A percentile compares a stretch with the other conserved stretches of the same genome.
Evolutionary conservation across 2,329 filamentous ascomycete species (phyloP).

Genomic region (Fusarium sp.): DNA sequence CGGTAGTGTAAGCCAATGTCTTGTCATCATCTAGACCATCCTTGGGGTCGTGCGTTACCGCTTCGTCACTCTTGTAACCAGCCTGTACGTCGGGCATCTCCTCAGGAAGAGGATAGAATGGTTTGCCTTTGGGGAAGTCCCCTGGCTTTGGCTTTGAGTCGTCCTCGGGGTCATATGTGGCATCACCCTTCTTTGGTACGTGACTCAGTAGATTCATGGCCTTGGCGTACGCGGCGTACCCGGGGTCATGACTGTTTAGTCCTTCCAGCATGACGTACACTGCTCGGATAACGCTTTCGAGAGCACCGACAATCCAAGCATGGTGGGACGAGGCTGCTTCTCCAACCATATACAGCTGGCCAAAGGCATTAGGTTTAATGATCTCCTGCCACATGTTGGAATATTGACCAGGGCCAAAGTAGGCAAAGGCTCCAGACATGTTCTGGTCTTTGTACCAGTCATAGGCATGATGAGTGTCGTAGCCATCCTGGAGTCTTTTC

Average conservation of each 20-base stretch:
- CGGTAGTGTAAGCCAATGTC: too few species aligned
- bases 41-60: too few species aligned
- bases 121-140: neutral
- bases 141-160: too few species aligned
- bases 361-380: conserved; percentile 41
- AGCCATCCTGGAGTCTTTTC: too few species aligned
- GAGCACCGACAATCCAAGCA: conserved; percentile 41
- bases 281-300: conserved; percentile 41
- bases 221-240: too few species aligned
- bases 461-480: conserved; percentile 31
- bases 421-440: conserved; percentile 43
- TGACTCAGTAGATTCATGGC: too few species aligned
- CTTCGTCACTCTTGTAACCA: too few species aligned
- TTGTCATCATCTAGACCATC: too few species aligned
- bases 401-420: conserved; percentile 38
- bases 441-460: conserved; percentile 43
- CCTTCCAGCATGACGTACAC: conserved; percentile 32
- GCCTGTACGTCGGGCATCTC: too few species aligned
- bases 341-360: conserved; percentile 36
- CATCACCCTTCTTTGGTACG: too few species aligned
- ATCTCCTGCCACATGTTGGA: conserved; percentile 45
- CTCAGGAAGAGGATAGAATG: conserved; percentile 14
- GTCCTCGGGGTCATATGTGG: too few species aligned
- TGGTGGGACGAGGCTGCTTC: conserved; percentile 41
- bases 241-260: neutral